These are phyloP conservation scores for Chrysoporthe austroafricana DNA, from an alignment of 2,329 filamentous ascomycete species.

Conservation along the genomic window DNA sequence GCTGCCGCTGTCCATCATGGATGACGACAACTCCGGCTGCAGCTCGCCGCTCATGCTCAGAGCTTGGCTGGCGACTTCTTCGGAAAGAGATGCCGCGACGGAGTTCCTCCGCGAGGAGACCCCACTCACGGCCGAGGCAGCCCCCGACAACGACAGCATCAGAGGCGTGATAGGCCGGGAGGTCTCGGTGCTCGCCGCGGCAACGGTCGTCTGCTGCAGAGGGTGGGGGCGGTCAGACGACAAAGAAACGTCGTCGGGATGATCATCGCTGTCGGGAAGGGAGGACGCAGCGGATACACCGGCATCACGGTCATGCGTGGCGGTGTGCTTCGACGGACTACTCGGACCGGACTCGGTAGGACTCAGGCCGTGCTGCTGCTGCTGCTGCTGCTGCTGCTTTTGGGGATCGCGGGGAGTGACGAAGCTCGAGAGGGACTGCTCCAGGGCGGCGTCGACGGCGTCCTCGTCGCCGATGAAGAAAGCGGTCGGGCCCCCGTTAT, in stretches of 20 bases:
- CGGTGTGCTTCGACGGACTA: conserved; percentile 21
- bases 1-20: conserved; percentile 51
- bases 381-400: conserved; percentile 37
- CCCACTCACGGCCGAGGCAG: conserved; percentile 50
- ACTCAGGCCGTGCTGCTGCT: conserved; percentile 1
- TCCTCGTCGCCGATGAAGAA: conserved; percentile 54
- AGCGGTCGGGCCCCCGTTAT: conserved; percentile 39
- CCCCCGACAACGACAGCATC: conserved; percentile 45
- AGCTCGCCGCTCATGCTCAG: conserved; percentile 45
- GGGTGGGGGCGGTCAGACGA: conserved; percentile 24
- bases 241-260: conserved; percentile 23
- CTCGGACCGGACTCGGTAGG: conserved; percentile 16
- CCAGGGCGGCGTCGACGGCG: conserved; percentile 47
- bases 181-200: conserved; percentile 22
- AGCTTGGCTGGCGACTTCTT: conserved; percentile 45
- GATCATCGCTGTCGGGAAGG: conserved; percentile 11
- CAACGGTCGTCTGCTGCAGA: conserved; percentile 24
- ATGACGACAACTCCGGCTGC: conserved; percentile 48
- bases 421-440: conserved; percentile 35
- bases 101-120: conserved; percentile 58
- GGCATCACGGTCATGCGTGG: conserved; percentile 20
- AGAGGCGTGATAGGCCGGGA: conserved; percentile 53
- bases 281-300: conserved; percentile 20
- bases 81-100: conserved; percentile 52
- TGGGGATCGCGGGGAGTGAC: conserved; percentile 39